Base-by-base conservation (phyloP, 2,329 filamentous ascomycete genomes). In the Talaromyces piceae region DNA sequence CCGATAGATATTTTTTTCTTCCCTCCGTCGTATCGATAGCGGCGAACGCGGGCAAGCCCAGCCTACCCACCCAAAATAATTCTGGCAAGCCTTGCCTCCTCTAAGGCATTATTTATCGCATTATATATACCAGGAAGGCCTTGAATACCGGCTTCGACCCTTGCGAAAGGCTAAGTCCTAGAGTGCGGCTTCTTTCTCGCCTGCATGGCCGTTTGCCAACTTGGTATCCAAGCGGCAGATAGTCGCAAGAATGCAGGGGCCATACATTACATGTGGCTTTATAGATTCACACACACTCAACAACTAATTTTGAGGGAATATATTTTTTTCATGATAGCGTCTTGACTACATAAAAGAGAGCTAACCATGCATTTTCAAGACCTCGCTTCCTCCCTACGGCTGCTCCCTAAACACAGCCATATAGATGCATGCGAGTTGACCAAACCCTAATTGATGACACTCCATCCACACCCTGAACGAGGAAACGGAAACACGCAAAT, bases 331-430 rank as follows among this genome's bases (percentile, higher is more conserved):
- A 65, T 70, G 63, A 68, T 66, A 65, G 62, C 66, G 68, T 68
- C 64, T 63, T 63, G 67, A 67, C 67, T 69, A 68, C 67, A 63
- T 60, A 60, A 63, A 67, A 64, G 58, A 67, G 68, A 67, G 65
- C 62, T 63, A 61, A 67, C 64, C 63, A 61, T 62, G 61, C 65
- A 61, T 63, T 67, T 63, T 67, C 63, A 63, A 65, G 66, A 66
- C 58, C 60, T 60, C 58, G 59, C 67, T 67, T 61, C 61, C 60
- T 66, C 63, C 51, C 48, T 48, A 57, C 61, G 62, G 62, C 67
- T 68, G 66, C 62, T 58, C 60, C 58, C 57, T 60, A 59, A 64
- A 60, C 67, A 67, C 67, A 70, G 67, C 61, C 67, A 57, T 58
- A 63, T 63, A 68, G 65, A 67, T 66, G 63, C 61, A 65, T 68